These are phyloP conservation scores for Cyclotella sp. DNA, from an alignment of 108 stramenopile genomes.

Conservation along the genomic window DNA sequence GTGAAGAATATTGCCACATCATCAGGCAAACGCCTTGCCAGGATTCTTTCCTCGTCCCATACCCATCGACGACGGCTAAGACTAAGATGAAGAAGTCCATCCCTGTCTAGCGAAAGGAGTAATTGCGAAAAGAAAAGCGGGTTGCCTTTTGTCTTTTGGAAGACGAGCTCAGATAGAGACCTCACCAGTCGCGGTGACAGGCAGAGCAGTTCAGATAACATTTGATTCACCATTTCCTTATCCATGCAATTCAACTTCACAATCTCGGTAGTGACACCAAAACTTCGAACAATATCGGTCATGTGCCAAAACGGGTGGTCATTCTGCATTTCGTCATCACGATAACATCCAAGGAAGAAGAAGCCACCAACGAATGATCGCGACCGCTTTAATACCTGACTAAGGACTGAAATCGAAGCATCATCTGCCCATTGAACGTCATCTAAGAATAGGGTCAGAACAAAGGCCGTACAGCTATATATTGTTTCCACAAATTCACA, in stretches of 20 bases:
- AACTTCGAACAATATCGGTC: background rate
- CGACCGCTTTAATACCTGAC: too few relatives aligned
- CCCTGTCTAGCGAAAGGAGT: slow-evolving; percentile 11
- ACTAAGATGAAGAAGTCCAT: slow-evolving; percentile 15
- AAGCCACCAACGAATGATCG: too few relatives aligned
- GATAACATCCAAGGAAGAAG: too few relatives aligned
- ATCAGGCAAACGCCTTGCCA: slow-evolving; percentile 5
- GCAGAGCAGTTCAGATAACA: slow-evolving; percentile 3
- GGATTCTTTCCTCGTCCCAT: slow-evolving; percentile 25
- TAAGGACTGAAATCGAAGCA: too few relatives aligned
- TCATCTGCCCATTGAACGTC: too few relatives aligned
- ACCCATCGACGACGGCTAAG: slow-evolving; percentile 6
- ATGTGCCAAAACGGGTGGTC: too few relatives aligned
- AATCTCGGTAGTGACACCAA: too few relatives aligned
- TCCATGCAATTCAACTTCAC: too few relatives aligned
- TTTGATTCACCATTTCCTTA: too few relatives aligned
- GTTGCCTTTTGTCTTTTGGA: slow-evolving; percentile 28
- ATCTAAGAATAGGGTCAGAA: too few relatives aligned
- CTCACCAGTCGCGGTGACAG: slow-evolving; percentile 16
- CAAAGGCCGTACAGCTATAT: background rate
- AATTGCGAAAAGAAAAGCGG: slow-evolving; percentile 16
- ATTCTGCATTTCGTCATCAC: too few relatives aligned
- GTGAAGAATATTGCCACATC: slow-evolving; percentile 14
- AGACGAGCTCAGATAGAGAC: slow-evolving; percentile 14
- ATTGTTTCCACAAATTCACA: slow-evolving; percentile 30